Percentiles rank a stretch among this genome's conserved stretches.
Evolutionary conservation across 2,329 filamentous ascomycete species (phyloP).

Genomic region (Colletotrichum tabaci): DNA sequence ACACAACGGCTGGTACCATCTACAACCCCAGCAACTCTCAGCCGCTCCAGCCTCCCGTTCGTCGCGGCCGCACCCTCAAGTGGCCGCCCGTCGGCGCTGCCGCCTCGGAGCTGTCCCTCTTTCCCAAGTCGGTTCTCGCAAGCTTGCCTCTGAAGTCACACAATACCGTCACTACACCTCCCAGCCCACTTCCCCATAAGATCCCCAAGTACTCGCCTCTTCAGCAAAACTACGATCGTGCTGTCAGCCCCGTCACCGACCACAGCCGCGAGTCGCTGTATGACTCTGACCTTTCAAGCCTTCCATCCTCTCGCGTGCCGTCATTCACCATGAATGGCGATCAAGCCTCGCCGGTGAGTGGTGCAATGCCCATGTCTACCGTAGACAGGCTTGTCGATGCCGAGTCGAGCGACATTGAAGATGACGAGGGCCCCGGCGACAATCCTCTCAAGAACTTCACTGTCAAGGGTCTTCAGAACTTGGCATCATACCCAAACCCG

Average conservation of each 20-base stretch:
- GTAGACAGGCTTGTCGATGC: constrained; percentile 45
- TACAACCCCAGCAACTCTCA: constrained; percentile 64
- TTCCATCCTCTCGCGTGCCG: constrained; percentile 48
- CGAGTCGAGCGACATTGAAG: constrained; percentile 44
- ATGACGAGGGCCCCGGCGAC: constrained; percentile 49
- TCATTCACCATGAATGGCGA: constrained; percentile 47
- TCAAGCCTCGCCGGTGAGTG: constrained; percentile 42
- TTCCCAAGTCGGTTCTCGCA: constrained; percentile 56
- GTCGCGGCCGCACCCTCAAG: constrained; percentile 64
- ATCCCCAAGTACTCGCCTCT: constrained; percentile 63
- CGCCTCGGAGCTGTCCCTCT: constrained; percentile 50
- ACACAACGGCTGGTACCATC: constrained; percentile 71
- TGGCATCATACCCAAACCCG: constrained; percentile 71
- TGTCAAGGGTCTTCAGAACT: constrained; percentile 65
- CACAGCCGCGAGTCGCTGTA: constrained; percentile 16
- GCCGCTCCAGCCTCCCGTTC: constrained; percentile 66
- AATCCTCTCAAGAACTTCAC: constrained; percentile 55
- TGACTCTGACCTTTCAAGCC: constrained; percentile 29
- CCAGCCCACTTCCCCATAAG: constrained; percentile 40
- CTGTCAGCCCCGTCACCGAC: constrained; percentile 57
- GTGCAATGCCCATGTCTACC: constrained; percentile 47
- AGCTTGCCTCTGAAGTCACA: constrained; percentile 52
- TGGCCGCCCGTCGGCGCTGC: constrained; percentile 51
- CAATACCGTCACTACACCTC: constrained; percentile 44
- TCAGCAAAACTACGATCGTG: constrained; percentile 69